Percentiles rank a stretch among this genome's conserved stretches.
Conservation (phyloP, 2,329 filamentous ascomycete species). For the Scopulariopsis brevicaulis region DNA sequence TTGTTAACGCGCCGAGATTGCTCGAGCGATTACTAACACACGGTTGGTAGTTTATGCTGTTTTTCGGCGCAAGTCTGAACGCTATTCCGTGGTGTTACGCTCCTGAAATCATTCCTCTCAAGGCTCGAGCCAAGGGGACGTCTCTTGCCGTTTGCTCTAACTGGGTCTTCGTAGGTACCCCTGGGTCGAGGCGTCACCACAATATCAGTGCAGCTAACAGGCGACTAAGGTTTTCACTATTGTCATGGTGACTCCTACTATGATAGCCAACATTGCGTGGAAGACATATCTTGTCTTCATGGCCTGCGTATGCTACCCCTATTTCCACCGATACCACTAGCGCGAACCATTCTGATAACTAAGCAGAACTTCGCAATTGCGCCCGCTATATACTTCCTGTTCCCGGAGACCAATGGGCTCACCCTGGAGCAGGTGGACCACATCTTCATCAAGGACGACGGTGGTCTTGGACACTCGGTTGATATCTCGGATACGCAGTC, state of each 20-base stretch:
- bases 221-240: slow-evolving; percentile 53
- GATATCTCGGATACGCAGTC: neutral
- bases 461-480: neutral
- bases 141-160: slow-evolving; percentile 49
- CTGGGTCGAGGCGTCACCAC: neutral
- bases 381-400: slow-evolving; percentile 24
- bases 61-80: slow-evolving; percentile 56
- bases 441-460: slow-evolving; percentile 38
- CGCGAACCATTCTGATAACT: slow-evolving; percentile 21
- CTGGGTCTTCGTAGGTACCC: slow-evolving; percentile 30
- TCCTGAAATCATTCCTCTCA: slow-evolving; percentile 52
- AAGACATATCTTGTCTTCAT: slow-evolving; percentile 49
- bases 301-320: neutral
- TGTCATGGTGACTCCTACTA: slow-evolving; percentile 72
- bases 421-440: slow-evolving; percentile 51
- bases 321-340: slow-evolving; percentile 22
- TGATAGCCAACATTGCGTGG: slow-evolving; percentile 40
- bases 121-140: slow-evolving; percentile 49
- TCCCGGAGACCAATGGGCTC: slow-evolving; percentile 31
- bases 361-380: neutral
- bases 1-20: neutral
- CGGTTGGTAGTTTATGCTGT: slow-evolving; percentile 53
- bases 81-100: slow-evolving; percentile 56
- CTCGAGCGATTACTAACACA: neutral
- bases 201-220: neutral